Evolutionary conservation across 169 alveolate genomes (phyloP).

Genomic region (Babesia caballi): DNA sequence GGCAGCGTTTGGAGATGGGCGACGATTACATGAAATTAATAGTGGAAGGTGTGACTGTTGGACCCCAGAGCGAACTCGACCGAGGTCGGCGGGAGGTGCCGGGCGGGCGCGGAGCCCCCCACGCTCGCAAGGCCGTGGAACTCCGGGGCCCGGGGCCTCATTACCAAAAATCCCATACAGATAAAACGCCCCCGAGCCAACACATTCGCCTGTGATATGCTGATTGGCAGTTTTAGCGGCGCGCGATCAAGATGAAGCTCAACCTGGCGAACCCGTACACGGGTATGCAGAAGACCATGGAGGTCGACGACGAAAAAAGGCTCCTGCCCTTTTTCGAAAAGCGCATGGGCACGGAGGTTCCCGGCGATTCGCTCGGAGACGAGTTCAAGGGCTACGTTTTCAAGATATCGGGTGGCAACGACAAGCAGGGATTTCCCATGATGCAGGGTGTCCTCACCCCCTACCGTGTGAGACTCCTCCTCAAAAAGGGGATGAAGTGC

Average conservation of each 20-base stretch:
- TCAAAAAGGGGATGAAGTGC: slow-evolving; percentile 89
- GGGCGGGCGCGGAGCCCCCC: slow-evolving; percentile 48
- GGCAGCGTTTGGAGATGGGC: no score
- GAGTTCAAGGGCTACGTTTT: slow-evolving; percentile 96
- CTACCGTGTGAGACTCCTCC: slow-evolving; percentile 84
- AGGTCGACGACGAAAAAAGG: slow-evolving; percentile 98
- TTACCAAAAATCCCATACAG: not conserved
- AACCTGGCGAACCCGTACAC: slow-evolving; percentile 94
- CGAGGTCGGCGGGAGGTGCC: not conserved
- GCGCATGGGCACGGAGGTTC: slow-evolving; percentile 97
- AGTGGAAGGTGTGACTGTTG: no score
- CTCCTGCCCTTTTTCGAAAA: slow-evolving; percentile 95
- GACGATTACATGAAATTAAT: no score
- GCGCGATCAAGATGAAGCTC: slow-evolving; percentile 86
- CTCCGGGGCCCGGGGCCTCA: not conserved
- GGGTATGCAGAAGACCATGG: slow-evolving; percentile 95
- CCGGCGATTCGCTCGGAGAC: slow-evolving; percentile 97
- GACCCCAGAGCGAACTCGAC: no score
- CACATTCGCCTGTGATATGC: slow-evolving; percentile 1
- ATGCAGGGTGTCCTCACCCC: slow-evolving; percentile 96
- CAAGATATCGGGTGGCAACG: slow-evolving; percentile 96
- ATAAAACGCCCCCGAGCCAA: not conserved
- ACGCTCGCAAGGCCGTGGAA: not conserved
- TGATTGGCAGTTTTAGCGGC: not conserved
- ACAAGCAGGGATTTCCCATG: slow-evolving; percentile 99